Base-by-base conservation (phyloP, 78 protist genomes). In the Polysphondylium violaceum region DNA sequence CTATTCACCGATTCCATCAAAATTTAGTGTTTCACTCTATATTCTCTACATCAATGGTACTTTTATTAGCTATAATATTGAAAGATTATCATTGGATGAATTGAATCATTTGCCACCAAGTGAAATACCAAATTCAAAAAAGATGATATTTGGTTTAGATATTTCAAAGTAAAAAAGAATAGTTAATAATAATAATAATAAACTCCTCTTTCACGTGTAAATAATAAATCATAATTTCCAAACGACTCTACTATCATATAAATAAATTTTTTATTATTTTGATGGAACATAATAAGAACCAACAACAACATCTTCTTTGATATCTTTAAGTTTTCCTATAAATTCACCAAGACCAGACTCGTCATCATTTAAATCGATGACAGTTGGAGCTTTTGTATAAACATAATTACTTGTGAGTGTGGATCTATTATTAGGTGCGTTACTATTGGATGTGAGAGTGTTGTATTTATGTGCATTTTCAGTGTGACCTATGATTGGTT, bases 331-430 rank as follows among this genome's bases (percentile, higher is more conserved):
- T 19, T 31, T n/a, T 25, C 78, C 78, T 14, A 72, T 72, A 31
- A 72, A 72, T 50, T 72, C 63, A 33, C 78, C 78, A 11, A 72
- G 33, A 38, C 19, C 4, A 40, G 35, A 9, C 29, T 76, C 72
- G 25, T 69, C 78, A 19, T 79, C 77, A 79, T 79, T 29, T n/a
- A 83, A 58, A 11, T 43, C 58, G 11, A 83, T 83, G 8, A 83
- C 91, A 43, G 77, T 33, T 4, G 91, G 91, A 25, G 91, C 71
- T 59, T 83, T 83, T 14, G 76, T 31, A 69, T 69, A 83, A 43
- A 69, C 55, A 11, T 69, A 44, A 23, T 58, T 38, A 7, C n/a
- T 27, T 21, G 44, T 23, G 1, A 33, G 2, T n/a, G 7, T 67
- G 1, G 25, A 27, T 12, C 14, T 5, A 36, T 79, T 79, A 21